phyloP scores from a whole-genome alignment of 495 filamentous ascomycete species.

The Xylaria scruposa region DNA sequence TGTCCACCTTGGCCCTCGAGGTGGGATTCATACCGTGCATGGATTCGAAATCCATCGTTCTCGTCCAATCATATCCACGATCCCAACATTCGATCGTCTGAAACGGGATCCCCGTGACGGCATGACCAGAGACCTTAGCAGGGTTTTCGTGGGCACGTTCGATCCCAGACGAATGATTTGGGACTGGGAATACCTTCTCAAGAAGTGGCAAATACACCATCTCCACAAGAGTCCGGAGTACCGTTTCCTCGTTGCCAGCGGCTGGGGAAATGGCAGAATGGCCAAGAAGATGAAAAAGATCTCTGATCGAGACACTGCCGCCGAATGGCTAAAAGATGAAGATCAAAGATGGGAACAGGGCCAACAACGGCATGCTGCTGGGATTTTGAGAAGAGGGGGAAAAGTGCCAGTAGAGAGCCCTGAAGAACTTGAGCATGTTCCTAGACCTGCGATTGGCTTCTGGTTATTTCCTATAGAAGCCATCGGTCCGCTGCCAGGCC shows the following conservation, averaged over 20 bases:
- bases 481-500: background rate
- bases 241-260: background rate
- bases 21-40: background rate
- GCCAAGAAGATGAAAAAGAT: background rate
- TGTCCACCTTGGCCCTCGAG: constrained; percentile 5
- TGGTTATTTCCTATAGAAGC: constrained; percentile 21
- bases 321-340: constrained; percentile 8
- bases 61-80: constrained; percentile 17
- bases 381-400: constrained; percentile 10
- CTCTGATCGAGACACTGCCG: background rate
- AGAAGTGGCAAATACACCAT: background rate
- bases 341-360: background rate
- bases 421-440: constrained; percentile 14
- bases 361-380: background rate
- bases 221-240: background rate
- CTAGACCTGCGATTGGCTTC: constrained; percentile 16
- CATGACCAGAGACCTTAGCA: constrained; percentile 8
- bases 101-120: constrained; percentile 10
- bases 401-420: constrained; percentile 9
- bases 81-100: constrained; percentile 12
- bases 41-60: constrained; percentile 13
- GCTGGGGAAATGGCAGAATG: background rate
- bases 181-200: background rate
- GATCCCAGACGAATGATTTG: constrained; percentile 7
- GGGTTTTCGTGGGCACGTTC: constrained; percentile 17